phyloP scores from a whole-genome alignment of 2,329 filamentous ascomycete species.

The Gnomoniopsis smithogilvyi region DNA sequence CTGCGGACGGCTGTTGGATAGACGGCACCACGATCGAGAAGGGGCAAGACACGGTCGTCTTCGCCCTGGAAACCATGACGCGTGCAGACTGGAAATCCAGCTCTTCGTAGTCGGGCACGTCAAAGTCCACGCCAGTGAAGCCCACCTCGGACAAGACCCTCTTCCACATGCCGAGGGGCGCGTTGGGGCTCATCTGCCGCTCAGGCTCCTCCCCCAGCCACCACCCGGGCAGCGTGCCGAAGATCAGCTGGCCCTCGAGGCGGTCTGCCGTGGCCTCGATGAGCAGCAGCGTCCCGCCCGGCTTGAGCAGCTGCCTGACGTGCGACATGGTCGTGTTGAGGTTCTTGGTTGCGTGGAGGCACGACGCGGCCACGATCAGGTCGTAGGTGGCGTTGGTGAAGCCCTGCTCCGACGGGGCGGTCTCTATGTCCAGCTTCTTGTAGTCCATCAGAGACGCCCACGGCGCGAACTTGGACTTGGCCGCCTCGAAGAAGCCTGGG shows the following conservation, averaged over 20 bases:
- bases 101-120: neutral
- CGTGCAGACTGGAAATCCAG: neutral
- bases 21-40: too few relatives aligned
- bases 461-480: conserved; percentile 25
- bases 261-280: conserved; percentile 11
- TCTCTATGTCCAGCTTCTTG: conserved; percentile 26
- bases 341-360: conserved; percentile 24
- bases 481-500: conserved; percentile 33
- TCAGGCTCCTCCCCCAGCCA: conserved; percentile 26
- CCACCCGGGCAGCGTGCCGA: conserved; percentile 34
- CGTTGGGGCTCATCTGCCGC: neutral
- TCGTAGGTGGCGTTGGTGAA: conserved; percentile 27
- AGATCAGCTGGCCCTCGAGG: conserved; percentile 22
- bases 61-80: neutral
- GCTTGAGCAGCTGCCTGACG: conserved; percentile 26
- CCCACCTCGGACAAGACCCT: neutral
- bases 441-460: conserved; percentile 25
- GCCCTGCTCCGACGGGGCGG: conserved; percentile 25
- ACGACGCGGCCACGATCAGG: conserved; percentile 29
- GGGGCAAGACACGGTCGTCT: neutral
- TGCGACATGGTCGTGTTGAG: conserved; percentile 22
- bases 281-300: conserved; percentile 32
- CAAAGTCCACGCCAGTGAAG: neutral
- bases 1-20: too few relatives aligned
- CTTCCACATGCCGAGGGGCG: neutral